Percentiles rank a stretch among this genome's conserved stretches.
These are phyloP conservation scores for Haplosporangium gracile DNA, from an alignment of 192 early-diverging fungal species.

Conservation along the genomic window DNA sequence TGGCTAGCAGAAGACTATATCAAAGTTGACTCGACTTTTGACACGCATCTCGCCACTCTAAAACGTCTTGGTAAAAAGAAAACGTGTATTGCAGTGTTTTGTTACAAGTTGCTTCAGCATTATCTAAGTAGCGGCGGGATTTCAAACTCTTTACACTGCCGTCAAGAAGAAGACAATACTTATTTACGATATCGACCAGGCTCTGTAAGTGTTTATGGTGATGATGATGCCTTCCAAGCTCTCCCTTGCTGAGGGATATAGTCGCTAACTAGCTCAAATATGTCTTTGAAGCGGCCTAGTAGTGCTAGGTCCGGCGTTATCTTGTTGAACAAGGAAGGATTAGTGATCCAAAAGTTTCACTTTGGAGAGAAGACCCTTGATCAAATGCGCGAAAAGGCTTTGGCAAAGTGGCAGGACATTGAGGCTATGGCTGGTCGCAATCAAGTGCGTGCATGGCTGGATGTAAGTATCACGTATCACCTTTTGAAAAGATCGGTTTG, in stretches of 20 bases:
- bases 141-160: no score
- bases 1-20: slow-evolving; percentile 40
- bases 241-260: slow-evolving; percentile 13
- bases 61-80: slow-evolving; percentile 20
- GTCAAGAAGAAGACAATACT: no score
- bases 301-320: slow-evolving; percentile 44
- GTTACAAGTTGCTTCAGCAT: slow-evolving; percentile 16
- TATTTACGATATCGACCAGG: no score
- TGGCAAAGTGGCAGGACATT: slow-evolving; percentile 36
- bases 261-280: slow-evolving; percentile 30
- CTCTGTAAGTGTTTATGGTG: no score
- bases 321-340: slow-evolving; percentile 25
- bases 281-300: slow-evolving; percentile 22
- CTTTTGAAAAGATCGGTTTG: no score
- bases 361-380: slow-evolving; percentile 36
- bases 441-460: slow-evolving; percentile 32
- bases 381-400: slow-evolving; percentile 39
- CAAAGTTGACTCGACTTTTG: slow-evolving; percentile 28
- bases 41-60: slow-evolving; percentile 17
- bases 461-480: slow-evolving; percentile 47
- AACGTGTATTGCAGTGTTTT: slow-evolving; percentile 2
- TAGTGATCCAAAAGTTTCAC: slow-evolving; percentile 29
- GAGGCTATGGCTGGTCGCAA: slow-evolving; percentile 23
- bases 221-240: no score
- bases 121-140: no score